Percentiles rank a stretch among this genome's conserved stretches.
phyloP scores from a whole-genome alignment of 1,139 yeast species.

The Blastobotrys elegans region DNA sequence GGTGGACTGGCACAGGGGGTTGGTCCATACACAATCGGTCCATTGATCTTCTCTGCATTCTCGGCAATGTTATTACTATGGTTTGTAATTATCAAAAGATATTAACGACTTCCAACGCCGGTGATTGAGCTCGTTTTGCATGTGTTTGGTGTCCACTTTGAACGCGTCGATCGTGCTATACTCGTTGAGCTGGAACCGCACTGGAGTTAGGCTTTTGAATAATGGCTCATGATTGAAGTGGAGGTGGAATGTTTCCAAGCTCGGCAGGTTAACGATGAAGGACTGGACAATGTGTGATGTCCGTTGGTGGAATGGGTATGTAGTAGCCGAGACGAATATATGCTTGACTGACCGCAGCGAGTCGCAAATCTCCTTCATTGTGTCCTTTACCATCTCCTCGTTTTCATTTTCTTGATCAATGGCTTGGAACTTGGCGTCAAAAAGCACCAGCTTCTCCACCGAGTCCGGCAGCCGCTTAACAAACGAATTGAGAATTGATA shows the following conservation, averaged over 20 bases:
- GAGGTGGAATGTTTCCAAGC: neutral
- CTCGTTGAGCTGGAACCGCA: neutral
- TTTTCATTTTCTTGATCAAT: constrained; percentile 3
- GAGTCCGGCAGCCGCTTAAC: constrained; percentile 2
- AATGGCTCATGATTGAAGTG: constrained; percentile 3
- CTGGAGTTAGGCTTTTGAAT: neutral
- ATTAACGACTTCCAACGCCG: constrained; percentile 2
- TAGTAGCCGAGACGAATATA: neutral
- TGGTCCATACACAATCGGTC: constrained; percentile 20
- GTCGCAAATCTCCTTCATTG: constrained; percentile 1
- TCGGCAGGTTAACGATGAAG: neutral
- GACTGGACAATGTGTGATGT: constrained; percentile 1
- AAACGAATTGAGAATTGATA: neutral
- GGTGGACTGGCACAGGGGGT: constrained; percentile 24
- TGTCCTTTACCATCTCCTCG: neutral
- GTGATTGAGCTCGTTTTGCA: neutral
- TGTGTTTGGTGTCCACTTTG: neutral
- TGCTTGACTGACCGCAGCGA: neutral
- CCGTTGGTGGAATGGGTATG: constrained; percentile 2
- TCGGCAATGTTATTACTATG: constrained; percentile 9
- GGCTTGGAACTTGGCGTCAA: constrained; percentile 5
- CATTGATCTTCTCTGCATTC: constrained; percentile 10
- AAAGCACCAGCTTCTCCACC: constrained; percentile 8
- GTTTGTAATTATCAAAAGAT: constrained; percentile 3
- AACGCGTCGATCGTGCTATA: constrained; percentile 6